These are phyloP conservation scores for Tetrapisispora namnaoensis DNA, from an alignment of 805 yeast species.

Conservation along the genomic window DNA sequence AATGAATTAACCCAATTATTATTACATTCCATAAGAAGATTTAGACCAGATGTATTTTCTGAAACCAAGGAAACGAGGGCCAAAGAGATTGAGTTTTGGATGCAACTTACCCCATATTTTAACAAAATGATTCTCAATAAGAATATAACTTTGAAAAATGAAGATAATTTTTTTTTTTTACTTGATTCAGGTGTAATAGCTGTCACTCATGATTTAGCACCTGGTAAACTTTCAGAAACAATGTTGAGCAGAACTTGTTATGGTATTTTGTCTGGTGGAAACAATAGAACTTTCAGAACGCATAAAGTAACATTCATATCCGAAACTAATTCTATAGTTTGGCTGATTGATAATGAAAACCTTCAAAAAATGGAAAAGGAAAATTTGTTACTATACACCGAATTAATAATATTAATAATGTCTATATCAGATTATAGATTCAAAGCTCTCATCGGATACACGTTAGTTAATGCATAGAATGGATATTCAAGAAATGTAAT, in stretches of 20 bases:
- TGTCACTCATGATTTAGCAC: constrained; percentile 41
- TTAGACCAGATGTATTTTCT: constrained; percentile 20
- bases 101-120: constrained; percentile 47
- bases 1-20: constrained; percentile 23
- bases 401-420: constrained; percentile 51
- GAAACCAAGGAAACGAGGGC: constrained; percentile 26
- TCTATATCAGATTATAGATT: constrained; percentile 61
- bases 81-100: constrained; percentile 51
- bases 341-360: constrained; percentile 49
- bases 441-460: constrained; percentile 65
- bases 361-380: constrained; percentile 39
- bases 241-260: constrained; percentile 48
- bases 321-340: constrained; percentile 53
- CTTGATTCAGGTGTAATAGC: constrained; percentile 49
- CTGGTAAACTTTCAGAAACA: constrained; percentile 35
- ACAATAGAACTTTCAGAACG: constrained; percentile 16
- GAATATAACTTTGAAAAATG: constrained; percentile 35
- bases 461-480: constrained; percentile 47
- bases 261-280: constrained; percentile 34
- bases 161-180: constrained; percentile 37
- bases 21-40: constrained; percentile 22
- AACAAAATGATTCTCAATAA: constrained; percentile 38
- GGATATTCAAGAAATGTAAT: background rate
- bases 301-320: constrained; percentile 40
- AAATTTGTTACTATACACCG: constrained; percentile 49